Conservation (phyloP, 129 eudicot species). For the Flaveria sonorensis region DNA sequence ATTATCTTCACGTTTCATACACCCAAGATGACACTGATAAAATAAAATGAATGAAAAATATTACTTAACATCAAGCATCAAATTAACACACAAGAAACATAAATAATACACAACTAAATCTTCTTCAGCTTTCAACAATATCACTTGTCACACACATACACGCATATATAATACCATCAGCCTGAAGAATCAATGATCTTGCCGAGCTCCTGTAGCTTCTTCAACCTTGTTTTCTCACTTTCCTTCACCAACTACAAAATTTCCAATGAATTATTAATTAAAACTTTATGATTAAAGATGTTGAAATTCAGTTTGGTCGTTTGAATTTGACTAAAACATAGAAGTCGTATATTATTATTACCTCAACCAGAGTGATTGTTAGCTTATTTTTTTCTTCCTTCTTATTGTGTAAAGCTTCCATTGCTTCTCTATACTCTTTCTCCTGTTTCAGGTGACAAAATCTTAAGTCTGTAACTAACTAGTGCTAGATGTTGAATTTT, state of each 20-base stretch:
- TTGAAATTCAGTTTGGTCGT: neutral
- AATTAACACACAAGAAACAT: neutral
- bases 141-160: neutral
- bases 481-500: neutral
- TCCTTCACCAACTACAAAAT: slow-evolving; percentile 54
- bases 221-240: slow-evolving; percentile 70
- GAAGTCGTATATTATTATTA: slow-evolving; percentile 22
- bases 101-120: slow-evolving; percentile 19
- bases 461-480: neutral
- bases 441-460: slow-evolving; percentile 43
- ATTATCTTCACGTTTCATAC: too few relatives aligned
- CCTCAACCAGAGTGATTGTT: slow-evolving; percentile 58
- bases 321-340: neutral
- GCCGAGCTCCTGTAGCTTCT: slow-evolving; percentile 67
- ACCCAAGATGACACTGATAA: too few relatives aligned
- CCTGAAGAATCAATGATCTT: slow-evolving; percentile 43
- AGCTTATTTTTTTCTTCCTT: slow-evolving; percentile 57
- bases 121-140: neutral
- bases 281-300: neutral
- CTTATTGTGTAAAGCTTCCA: slow-evolving; percentile 58
- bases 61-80: neutral
- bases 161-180: slow-evolving; percentile 1
- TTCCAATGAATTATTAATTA: neutral
- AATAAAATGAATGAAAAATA: neutral
- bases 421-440: slow-evolving; percentile 65